A percentile compares a stretch with the other conserved stretches of the same genome.
Evolutionary conservation across 495 filamentous ascomycete species (phyloP).

Genomic region (Podospora conica): DNA sequence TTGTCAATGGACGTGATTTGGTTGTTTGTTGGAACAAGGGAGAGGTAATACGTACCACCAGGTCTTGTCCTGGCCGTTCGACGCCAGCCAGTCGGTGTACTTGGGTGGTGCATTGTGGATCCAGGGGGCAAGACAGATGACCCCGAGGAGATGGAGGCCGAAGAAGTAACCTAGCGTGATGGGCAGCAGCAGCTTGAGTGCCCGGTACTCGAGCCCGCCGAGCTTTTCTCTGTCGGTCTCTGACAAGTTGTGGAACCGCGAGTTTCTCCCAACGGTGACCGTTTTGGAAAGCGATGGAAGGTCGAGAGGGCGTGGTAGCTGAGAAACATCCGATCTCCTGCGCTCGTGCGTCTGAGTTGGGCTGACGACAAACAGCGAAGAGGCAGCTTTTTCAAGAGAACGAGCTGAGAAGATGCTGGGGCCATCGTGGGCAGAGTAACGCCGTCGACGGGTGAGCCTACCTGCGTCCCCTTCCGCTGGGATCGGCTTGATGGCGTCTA

Average conservation of each 20-base stretch:
- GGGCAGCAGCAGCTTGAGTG: slow-evolving; percentile 70
- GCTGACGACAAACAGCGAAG: slow-evolving; percentile 5
- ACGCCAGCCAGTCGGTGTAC: slow-evolving; percentile 52
- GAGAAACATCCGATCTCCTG: slow-evolving; percentile 19
- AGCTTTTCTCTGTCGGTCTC: slow-evolving; percentile 81
- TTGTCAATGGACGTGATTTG: too few relatives aligned
- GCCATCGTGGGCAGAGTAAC: too few relatives aligned
- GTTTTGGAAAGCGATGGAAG: slow-evolving; percentile 84
- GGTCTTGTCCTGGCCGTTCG: slow-evolving; percentile 52
- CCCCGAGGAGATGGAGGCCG: slow-evolving; percentile 63
- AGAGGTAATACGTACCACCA: slow-evolving; percentile 54
- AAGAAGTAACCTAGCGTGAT: slow-evolving; percentile 68
- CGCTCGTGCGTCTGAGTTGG: not conserved
- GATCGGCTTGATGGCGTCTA: too few relatives aligned
- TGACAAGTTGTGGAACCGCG: slow-evolving; percentile 74
- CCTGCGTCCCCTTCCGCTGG: too few relatives aligned
- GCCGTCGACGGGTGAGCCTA: too few relatives aligned
- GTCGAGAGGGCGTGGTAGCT: slow-evolving; percentile 24
- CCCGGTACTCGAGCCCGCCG: slow-evolving; percentile 84
- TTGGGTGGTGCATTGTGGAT: slow-evolving; percentile 53
- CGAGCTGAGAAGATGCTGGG: too few relatives aligned
- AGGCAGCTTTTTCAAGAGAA: not conserved
- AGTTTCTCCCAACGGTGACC: slow-evolving; percentile 81
- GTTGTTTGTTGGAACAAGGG: not conserved
- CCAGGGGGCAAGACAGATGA: slow-evolving; percentile 67